Base-by-base conservation (phyloP, 75 land plant genomes). In the Selaginella moellendorffii region DNA sequence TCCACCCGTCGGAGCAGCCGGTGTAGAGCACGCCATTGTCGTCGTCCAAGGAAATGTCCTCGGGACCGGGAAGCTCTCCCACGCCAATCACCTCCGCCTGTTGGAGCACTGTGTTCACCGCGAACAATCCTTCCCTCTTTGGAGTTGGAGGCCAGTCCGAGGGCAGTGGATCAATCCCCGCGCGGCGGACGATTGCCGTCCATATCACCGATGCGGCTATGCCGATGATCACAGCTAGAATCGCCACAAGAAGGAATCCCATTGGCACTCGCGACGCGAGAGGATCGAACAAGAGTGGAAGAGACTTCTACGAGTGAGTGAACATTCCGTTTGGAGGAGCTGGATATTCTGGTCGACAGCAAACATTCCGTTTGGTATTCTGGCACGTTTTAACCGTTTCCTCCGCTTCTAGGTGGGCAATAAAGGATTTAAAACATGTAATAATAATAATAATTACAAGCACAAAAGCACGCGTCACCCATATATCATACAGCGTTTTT, bases 1-100 rank as follows among this genome's bases (percentile, higher is more conserved):
- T 77, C 86, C 86, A 86, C 9, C 90, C 90, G 66, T 86, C 90
- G 30, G 75, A 62, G 12, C 77, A 78, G 0, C 79, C 79, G 0
- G 85, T 77, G 60, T 78, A 81, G 51, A 86, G 26, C 26, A 29
- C 2, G 5, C 79, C 82, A n/a, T n/a, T n/a, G 0, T 14, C 56
- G 30, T 24, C 52, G 28, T 77, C 85, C 30, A 77, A 68, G 23
- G 54, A 61, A 0, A 82, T 52, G 63, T 77, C 87, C 52, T 85
- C 87, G 12, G 84, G 84, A 0, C 73, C 66, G 2, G 53, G 64
- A 42, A 85, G 20, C 1, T 60, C 30, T 10, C 84, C 87, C 25
- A 71, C 77, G 23, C 87, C 87, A 27, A 82, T 24, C 61, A 73
- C 82, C 30, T 30, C 79, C 52, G 77, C 68, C 21, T 28, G 26